Conservation (phyloP, 805 yeast genomes). For the Jamesozyma spencerorum region DNA sequence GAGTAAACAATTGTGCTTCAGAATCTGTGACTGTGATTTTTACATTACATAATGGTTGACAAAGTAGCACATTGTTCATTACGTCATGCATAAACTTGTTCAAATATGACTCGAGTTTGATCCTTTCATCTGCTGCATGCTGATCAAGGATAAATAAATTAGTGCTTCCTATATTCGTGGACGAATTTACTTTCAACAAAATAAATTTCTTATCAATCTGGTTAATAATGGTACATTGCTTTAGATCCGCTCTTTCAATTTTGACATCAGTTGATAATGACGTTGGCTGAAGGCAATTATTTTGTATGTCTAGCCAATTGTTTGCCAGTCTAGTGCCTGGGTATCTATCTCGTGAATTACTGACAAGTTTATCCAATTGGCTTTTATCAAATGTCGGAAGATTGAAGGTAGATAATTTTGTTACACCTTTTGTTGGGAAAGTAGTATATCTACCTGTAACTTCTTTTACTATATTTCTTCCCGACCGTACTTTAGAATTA, state of each 20-base stretch:
- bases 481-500: not conserved
- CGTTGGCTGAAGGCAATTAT: not conserved
- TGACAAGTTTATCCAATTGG: not conserved
- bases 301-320: constrained; percentile 1
- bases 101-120: constrained; percentile 47
- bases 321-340: not conserved
- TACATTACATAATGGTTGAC: constrained; percentile 10
- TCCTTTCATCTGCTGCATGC: constrained; percentile 79
- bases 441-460: not conserved
- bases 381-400: not conserved
- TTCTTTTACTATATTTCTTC: not conserved
- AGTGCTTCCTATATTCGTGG: constrained; percentile 5
- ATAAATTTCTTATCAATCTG: constrained; percentile 64
- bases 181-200: constrained; percentile 29
- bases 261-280: not conserved
- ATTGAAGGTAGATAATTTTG: not conserved
- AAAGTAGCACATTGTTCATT: constrained; percentile 12
- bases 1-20: constrained; percentile 30
- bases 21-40: constrained; percentile 14
- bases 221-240: constrained; percentile 33
- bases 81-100: constrained; percentile 30
- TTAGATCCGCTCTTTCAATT: constrained; percentile 9
- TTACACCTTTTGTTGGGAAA: not conserved
- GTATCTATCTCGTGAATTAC: too few relatives aligned
- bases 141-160: constrained; percentile 52